These are phyloP conservation scores for Ailanthus altissimus DNA, from an alignment of 345 rosid genomes.

Conservation along the genomic window DNA sequence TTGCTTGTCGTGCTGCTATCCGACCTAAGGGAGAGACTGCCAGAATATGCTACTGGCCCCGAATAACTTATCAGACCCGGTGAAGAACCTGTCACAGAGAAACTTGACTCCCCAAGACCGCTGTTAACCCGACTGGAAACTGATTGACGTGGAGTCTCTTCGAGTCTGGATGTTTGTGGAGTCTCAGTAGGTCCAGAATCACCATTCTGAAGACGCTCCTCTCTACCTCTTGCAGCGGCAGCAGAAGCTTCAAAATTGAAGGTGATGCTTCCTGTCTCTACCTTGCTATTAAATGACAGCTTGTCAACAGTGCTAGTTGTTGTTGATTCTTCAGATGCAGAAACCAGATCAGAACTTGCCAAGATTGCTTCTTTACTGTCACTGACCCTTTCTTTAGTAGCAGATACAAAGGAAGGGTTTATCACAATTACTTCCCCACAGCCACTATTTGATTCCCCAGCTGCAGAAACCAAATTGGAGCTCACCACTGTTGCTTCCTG, in stretches of 20 bases:
- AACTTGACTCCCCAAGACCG: slow-evolving; percentile 66
- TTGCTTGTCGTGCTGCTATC: slow-evolving; percentile 94
- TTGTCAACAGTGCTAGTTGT: slow-evolving; percentile 21
- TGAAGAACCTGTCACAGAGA: slow-evolving; percentile 60
- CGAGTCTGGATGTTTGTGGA: slow-evolving; percentile 22
- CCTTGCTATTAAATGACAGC: slow-evolving; percentile 21
- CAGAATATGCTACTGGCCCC: slow-evolving; percentile 66
- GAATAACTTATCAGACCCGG: slow-evolving; percentile 66
- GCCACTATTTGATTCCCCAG: slow-evolving; percentile 21
- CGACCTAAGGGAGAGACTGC: slow-evolving; percentile 78
- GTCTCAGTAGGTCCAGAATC: slow-evolving; percentile 22
- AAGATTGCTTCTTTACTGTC: slow-evolving; percentile 13
- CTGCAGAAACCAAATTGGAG: slow-evolving; percentile 17
- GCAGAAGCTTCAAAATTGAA: slow-evolving; percentile 32
- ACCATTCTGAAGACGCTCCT: slow-evolving; percentile 22
- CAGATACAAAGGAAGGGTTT: slow-evolving; percentile 18
- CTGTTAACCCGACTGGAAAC: slow-evolving; percentile 33
- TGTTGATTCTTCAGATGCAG: slow-evolving; percentile 26
- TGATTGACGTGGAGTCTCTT: slow-evolving; percentile 28
- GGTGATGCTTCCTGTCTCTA: slow-evolving; percentile 39
- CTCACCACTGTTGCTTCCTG: slow-evolving; percentile 14
- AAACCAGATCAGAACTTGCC: slow-evolving; percentile 18
- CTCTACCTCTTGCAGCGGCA: slow-evolving; percentile 18
- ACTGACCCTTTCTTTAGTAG: slow-evolving; percentile 18
- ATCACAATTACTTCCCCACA: slow-evolving; percentile 1